Conservation (phyloP, 2,329 filamentous ascomycete species). For the Zasmidium cellare region DNA sequence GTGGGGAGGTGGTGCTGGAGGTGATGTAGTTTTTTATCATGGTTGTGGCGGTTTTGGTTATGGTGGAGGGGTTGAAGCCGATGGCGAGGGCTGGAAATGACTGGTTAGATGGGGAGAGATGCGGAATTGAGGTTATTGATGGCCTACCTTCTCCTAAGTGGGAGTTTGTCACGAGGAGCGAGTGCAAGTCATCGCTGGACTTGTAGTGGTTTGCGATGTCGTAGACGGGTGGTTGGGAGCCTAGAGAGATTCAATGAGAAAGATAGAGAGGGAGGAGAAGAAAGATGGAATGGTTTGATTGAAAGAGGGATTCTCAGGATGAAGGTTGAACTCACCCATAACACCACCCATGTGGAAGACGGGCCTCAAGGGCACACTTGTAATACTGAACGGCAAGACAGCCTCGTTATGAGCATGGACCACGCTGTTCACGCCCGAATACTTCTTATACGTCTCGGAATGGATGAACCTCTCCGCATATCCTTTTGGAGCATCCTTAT, state of each 20-base stretch:
- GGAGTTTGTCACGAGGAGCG: slow-evolving; percentile 35
- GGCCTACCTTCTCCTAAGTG: slow-evolving; percentile 29
- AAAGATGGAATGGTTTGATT: no score
- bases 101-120: no score
- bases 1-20: slow-evolving; percentile 17
- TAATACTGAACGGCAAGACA: slow-evolving; percentile 46
- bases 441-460: slow-evolving; percentile 46
- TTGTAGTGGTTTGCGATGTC: slow-evolving; percentile 36
- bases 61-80: slow-evolving; percentile 30
- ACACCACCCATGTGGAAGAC: slow-evolving; percentile 47
- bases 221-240: slow-evolving; percentile 33
- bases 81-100: slow-evolving; percentile 29
- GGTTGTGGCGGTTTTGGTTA: slow-evolving; percentile 28
- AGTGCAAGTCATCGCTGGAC: slow-evolving; percentile 28
- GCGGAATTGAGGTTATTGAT: no score
- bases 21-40: slow-evolving; percentile 34
- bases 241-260: slow-evolving; percentile 3
- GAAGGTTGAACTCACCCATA: slow-evolving; percentile 32
- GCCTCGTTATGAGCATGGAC: slow-evolving; percentile 45
- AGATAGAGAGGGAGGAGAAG: no score
- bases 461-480: slow-evolving; percentile 49
- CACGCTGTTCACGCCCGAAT: slow-evolving; percentile 44
- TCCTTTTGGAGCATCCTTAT: slow-evolving; percentile 24
- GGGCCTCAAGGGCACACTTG: slow-evolving; percentile 44
- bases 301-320: no score